Evolutionary conservation across 1,139 yeast species (phyloP).

Genomic region (Geotrichum histeridarum): DNA sequence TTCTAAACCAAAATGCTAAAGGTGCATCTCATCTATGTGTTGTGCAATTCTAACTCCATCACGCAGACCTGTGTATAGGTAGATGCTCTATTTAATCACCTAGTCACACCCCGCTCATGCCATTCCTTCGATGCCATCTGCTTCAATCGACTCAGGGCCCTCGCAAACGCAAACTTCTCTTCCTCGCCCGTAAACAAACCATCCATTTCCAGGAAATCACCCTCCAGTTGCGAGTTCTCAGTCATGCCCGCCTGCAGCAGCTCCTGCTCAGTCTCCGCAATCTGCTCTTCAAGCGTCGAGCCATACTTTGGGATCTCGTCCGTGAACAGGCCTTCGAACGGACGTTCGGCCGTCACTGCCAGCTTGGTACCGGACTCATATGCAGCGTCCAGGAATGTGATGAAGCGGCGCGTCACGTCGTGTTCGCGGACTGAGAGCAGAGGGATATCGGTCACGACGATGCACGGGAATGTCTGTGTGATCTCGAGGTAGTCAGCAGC

Average conservation of each 20-base stretch:
- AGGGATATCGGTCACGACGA: conserved; percentile 88
- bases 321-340: conserved; percentile 77
- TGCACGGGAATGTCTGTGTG: conserved; percentile 70
- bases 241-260: neutral
- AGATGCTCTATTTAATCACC: no score
- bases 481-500: conserved; percentile 91
- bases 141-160: conserved; percentile 82
- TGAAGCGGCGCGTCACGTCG: conserved; percentile 82
- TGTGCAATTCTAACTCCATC: no score
- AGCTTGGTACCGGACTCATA: conserved; percentile 83
- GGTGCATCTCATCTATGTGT: no score
- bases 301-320: conserved; percentile 65
- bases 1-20: no score
- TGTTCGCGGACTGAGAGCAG: conserved; percentile 69
- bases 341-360: conserved; percentile 84
- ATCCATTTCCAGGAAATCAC: conserved; percentile 69
- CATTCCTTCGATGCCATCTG: conserved; percentile 95
- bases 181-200: conserved; percentile 84
- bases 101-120: conserved; percentile 34
- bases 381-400: conserved; percentile 90
- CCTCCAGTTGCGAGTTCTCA: conserved; percentile 39
- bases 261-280: neutral
- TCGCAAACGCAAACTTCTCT: conserved; percentile 92
- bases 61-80: no score
- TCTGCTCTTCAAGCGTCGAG: conserved; percentile 24